Conservation (phyloP, 495 filamentous ascomycete genomes). For the Chaetomium tenue region DNA sequence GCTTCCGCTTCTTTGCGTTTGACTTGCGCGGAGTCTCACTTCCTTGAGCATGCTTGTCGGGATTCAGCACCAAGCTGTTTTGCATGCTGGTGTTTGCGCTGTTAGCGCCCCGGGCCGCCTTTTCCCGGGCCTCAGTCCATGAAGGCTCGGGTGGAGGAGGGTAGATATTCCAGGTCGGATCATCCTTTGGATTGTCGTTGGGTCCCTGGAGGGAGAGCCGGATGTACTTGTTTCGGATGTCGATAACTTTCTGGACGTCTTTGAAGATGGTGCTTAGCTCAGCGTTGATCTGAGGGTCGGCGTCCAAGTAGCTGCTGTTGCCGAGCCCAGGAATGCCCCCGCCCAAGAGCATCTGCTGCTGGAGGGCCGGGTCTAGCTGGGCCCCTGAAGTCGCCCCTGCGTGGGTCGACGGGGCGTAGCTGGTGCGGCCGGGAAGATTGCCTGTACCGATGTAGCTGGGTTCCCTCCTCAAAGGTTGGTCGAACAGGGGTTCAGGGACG, state of each 20-base stretch:
- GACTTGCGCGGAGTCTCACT: constrained; percentile 35
- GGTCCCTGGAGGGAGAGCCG: constrained; percentile 77
- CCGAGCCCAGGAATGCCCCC: constrained; percentile 35
- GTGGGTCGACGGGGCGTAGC: constrained; percentile 21
- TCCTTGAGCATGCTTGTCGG: constrained; percentile 32
- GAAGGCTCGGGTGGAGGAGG: constrained; percentile 85
- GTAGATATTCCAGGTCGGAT: constrained; percentile 81
- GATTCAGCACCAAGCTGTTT: constrained; percentile 54
- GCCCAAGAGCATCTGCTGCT: constrained; percentile 33
- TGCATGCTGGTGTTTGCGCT: constrained; percentile 52
- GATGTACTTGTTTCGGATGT: constrained; percentile 87
- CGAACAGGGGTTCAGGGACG: constrained; percentile 19
- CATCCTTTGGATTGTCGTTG: constrained; percentile 82
- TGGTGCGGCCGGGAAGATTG: constrained; percentile 22
- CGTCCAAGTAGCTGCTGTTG: constrained; percentile 50
- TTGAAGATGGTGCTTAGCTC: constrained; percentile 82
- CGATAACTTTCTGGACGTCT: constrained; percentile 78
- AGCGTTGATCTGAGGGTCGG: constrained; percentile 68
- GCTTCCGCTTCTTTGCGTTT: constrained; percentile 64
- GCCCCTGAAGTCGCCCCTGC: constrained; percentile 31
- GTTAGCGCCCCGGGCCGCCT: constrained; percentile 38
- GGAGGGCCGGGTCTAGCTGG: constrained; percentile 29
- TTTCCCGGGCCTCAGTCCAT: constrained; percentile 72
- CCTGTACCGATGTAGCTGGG: constrained; percentile 19
- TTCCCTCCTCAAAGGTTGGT: constrained; percentile 20